Evolutionary conservation across 306 rosid species (phyloP).

Genomic region (Castanea sativa): DNA sequence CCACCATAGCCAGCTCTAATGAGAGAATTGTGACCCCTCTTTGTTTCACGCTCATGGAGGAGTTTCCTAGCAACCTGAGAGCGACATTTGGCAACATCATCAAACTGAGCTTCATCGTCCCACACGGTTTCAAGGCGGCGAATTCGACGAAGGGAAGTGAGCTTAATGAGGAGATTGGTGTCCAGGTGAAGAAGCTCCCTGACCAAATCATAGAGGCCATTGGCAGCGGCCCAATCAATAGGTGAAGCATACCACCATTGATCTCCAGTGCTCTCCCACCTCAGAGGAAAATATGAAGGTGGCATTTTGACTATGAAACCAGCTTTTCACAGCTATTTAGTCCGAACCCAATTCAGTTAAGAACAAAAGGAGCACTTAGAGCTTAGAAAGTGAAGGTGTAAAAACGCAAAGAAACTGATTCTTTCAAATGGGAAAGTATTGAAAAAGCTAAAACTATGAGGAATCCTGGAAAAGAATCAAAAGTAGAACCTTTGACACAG

Average conservation of each 20-base stretch:
- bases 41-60: constrained; percentile 50
- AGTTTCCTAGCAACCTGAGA: constrained; percentile 65
- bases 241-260: constrained; percentile 99
- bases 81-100: constrained; percentile 63
- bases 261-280: constrained; percentile 91
- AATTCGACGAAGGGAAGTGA: constrained; percentile 82
- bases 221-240: constrained; percentile 89
- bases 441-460: constrained; percentile 19
- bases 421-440: constrained; percentile 22
- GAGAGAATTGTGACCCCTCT: constrained; percentile 53
- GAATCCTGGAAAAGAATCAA: not conserved
- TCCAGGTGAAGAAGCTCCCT: constrained; percentile 86
- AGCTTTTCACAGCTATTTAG: not conserved
- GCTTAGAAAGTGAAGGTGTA: constrained; percentile 11
- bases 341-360: not conserved
- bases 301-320: constrained; percentile 29
- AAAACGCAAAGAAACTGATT: constrained; percentile 16
- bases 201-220: constrained; percentile 78
- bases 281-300: constrained; percentile 63
- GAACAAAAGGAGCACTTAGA: constrained; percentile 14
- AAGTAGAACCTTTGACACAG: not conserved
- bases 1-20: constrained; percentile 93
- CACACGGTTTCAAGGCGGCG: constrained; percentile 95
- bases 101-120: constrained; percentile 69
- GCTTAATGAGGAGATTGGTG: constrained; percentile 79